Base-by-base conservation (phyloP, 2,329 filamentous ascomycete species). In the Cladophialophora exuberans region DNA sequence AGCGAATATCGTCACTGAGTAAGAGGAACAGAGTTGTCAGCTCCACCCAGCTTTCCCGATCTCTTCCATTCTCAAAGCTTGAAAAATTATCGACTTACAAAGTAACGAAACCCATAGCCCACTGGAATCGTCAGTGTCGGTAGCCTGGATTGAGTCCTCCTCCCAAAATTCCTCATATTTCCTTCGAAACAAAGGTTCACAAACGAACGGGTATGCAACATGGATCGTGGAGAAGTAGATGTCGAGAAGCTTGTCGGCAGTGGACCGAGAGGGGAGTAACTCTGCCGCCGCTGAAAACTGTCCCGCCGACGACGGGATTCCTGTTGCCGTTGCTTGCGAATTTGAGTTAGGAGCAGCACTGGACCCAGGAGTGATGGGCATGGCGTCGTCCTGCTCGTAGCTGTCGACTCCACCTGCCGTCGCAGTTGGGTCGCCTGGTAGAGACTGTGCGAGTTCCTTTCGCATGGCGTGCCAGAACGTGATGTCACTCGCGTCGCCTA, bases 401-500 rank as follows among this genome's bases (percentile, higher is more conserved):
- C 54, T 31, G 49, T 63, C 47, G 56, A 62, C 31, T 35, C 17
- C 31, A 9, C 13, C 6, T 13, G n/a, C 18, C 56, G 50, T 44
- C 52, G 55, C 38, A 43, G 50, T 25, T 52, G 54, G 5, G 54
- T 57, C 25, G n/a, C 61, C 56, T 15, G 54, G 57, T 20, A 66
- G 65, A 36, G 68, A 67, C 49, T 60, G 66, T 20, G 66, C 66
- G 6, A 65, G 36, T 9, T 57, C 59, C 20, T 64, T 49, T n/a
- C 60, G 55, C 13, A 72, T 62, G 4, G 68, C 56, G 31, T 73
- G 67, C 58, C 71, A 71, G 52, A 73, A 72, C 30, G 65, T 65
- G 18, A 73, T 66, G 35, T 73, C 71, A 60, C 70, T 72, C n/a
- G 69, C 69, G 47, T 72, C 69, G 30, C 71, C 72, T 1, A 73